A percentile compares a stretch with the other conserved stretches of the same genome.
These are phyloP conservation scores for Annona cherimola DNA, from an alignment of 164 flowering plant genomes.

Conservation along the genomic window DNA sequence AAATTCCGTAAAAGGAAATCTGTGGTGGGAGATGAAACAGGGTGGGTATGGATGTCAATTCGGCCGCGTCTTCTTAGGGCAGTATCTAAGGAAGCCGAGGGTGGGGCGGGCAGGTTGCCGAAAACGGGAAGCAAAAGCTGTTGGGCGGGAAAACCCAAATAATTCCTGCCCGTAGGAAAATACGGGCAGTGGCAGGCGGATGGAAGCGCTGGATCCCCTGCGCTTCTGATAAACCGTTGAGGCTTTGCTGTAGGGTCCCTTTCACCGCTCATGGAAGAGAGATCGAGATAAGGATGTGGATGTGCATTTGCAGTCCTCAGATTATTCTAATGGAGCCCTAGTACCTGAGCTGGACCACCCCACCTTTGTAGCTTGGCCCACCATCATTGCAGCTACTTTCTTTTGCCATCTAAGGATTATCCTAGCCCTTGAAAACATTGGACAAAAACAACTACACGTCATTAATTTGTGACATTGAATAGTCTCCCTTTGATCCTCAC, in stretches of 20 bases:
- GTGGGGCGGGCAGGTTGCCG: neutral
- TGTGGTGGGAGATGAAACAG: neutral
- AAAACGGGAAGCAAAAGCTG: neutral
- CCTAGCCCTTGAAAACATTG: neutral
- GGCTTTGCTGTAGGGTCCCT: slow-evolving; percentile 13
- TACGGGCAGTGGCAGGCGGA: neutral
- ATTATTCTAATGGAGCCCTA: neutral
- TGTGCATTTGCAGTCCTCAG: neutral
- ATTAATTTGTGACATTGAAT: no score
- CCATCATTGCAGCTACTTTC: neutral
- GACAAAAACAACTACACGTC: neutral
- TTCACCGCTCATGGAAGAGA: neutral
- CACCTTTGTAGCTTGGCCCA: neutral
- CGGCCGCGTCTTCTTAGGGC: neutral
- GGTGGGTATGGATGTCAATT: neutral
- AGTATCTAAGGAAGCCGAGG: neutral
- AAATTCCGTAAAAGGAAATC: neutral
- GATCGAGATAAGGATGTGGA: neutral
- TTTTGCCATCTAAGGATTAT: neutral
- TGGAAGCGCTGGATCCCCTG: neutral
- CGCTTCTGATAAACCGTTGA: slow-evolving; percentile 11
- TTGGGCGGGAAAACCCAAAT: slow-evolving; percentile 13
- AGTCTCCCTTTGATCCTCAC: no score
- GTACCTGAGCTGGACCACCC: neutral
- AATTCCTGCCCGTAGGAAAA: slow-evolving; percentile 9